Base-by-base conservation (phyloP, 257 asterid genomes). In the Orobanche coerulescens region DNA sequence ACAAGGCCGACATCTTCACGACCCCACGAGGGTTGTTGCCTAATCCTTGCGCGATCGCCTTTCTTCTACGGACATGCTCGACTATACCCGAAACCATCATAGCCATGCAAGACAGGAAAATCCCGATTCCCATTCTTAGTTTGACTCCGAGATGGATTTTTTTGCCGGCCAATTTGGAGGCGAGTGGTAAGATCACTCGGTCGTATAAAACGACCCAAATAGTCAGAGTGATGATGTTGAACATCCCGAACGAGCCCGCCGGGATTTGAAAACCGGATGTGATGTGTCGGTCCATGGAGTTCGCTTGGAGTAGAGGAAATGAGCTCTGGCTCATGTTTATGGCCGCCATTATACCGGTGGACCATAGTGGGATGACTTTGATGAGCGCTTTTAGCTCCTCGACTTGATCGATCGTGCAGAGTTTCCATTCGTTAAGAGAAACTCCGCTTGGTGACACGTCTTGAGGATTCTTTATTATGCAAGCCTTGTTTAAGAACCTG, bases 401-500 rank as follows among this genome's bases (percentile, higher is more conserved):
- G 0, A 85, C 91, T 76, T 85, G 86, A 43, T 85, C 72, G 0
- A 81, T 73, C 0, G 84, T 73, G 78, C 91, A 81, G 9, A 81
- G 78, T 30, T 59, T 71, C 95, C 95, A 85, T 75, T 61, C 0
- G 63, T 46, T 15, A 18, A 6, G 1, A 2, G 24, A 12, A 23
- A 10, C 13, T 18, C n/a, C 25, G 24, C 4, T 70, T 1, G 75
- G 25, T 6, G 75, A 43, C 49, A 75, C 58, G 36, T 82, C 90
- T 58, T 61, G 74, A 1, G 78, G 70, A 66, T 63, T 71, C 71
- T 78, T 78, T 53, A 85, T 65, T 37, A 82, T 77, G 78, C 94
- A 85, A 6, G 90, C 94, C 58, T 82, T 85, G 56, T 85, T 82
- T 54, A 85, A 64, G 73, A 82, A 82, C 81, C 94, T 85, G 57